Conservation (phyloP, 352 stramenopile genomes). For the Pythium monospermum region DNA sequence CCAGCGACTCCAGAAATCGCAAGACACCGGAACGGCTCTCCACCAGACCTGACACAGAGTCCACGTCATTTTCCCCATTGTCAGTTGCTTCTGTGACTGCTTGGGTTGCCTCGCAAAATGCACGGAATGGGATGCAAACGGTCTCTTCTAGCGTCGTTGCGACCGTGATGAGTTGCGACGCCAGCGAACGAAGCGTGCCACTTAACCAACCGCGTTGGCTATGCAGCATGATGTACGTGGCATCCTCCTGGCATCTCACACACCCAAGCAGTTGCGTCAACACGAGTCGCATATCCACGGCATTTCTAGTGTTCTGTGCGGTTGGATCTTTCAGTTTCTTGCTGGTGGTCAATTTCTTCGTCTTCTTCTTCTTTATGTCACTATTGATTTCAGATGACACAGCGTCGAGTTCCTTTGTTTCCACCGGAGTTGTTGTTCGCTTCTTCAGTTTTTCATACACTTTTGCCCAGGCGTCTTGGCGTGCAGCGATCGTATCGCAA, state of each 20-base stretch:
- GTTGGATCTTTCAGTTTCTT: slow-evolving; percentile 1
- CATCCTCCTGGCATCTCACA: not conserved
- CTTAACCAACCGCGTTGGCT: slow-evolving; percentile 4
- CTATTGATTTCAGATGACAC: too few relatives aligned
- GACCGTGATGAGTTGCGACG: not conserved
- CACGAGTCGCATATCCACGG: not conserved
- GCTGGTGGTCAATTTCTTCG: too few relatives aligned
- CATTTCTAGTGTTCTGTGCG: not conserved
- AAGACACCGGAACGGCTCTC: too few relatives aligned
- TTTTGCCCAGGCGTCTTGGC: too few relatives aligned
- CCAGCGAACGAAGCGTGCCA: slow-evolving; percentile 3
- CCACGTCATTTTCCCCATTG: not conserved
- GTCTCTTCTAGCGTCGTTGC: not conserved
- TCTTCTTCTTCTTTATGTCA: too few relatives aligned
- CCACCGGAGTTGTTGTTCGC: too few relatives aligned
- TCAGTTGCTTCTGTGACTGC: not conserved
- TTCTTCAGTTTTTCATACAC: too few relatives aligned
- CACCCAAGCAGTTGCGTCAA: not conserved
- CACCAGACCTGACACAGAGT: too few relatives aligned
- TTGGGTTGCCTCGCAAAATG: not conserved
- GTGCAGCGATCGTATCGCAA: not conserved
- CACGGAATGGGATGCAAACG: not conserved
- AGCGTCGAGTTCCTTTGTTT: too few relatives aligned
- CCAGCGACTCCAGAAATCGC: too few relatives aligned
- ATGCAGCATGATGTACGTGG: not conserved